Conservation (phyloP, 805 yeast genomes). For the Metschnikowia borealis region DNA sequence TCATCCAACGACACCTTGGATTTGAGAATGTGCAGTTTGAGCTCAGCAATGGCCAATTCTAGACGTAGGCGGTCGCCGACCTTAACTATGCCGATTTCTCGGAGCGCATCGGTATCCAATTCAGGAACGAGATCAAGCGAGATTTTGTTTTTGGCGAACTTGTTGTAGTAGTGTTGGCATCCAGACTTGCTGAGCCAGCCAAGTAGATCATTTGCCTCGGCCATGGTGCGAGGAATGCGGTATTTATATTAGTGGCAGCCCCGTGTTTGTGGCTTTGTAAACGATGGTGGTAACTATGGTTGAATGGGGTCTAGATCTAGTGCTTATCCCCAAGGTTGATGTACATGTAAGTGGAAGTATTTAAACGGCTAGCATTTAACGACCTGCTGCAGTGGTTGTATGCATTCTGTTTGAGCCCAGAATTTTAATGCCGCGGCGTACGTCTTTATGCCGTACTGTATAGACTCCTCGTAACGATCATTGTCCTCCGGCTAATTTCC, state of each 20-base stretch:
- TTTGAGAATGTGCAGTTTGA: constrained; percentile 25
- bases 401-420: constrained; percentile 1
- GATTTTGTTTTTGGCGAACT: constrained; percentile 48
- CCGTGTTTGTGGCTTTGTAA: neutral
- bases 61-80: constrained; percentile 81
- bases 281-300: neutral
- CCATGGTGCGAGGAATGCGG: constrained; percentile 3
- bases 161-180: constrained; percentile 32
- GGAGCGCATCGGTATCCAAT: constrained; percentile 59
- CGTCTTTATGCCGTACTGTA: neutral
- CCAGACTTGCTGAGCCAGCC: constrained; percentile 34
- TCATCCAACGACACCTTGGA: constrained; percentile 12
- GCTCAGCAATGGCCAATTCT: constrained; percentile 50
- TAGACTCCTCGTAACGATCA: neutral
- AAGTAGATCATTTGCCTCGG: constrained; percentile 24
- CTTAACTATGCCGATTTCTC: constrained; percentile 67
- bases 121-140: constrained; percentile 54
- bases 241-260: neutral
- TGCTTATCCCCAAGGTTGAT: neutral
- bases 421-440: neutral
- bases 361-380: neutral
- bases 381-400: neutral
- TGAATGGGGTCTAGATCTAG: neutral
- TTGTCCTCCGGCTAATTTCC: neutral
- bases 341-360: neutral